These are phyloP conservation scores for Dentipellis fragilis DNA, from an alignment of 768 basidiomycete species.

Conservation along the genomic window DNA sequence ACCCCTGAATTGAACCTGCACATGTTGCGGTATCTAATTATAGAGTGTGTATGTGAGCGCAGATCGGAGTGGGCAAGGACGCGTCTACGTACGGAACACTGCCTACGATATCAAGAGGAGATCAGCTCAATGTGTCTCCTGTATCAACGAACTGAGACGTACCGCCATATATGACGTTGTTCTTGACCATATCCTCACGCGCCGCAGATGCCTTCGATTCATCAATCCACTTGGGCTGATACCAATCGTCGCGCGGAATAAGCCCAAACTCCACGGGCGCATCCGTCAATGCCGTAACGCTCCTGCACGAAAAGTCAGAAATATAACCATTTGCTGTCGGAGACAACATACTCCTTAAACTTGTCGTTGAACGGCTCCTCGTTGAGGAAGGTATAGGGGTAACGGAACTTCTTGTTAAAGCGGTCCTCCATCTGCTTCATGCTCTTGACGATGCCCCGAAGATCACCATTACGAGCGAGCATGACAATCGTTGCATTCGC, in stretches of 20 bases:
- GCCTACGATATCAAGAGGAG: slow-evolving; percentile 27
- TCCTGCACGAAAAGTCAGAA: slow-evolving; percentile 31
- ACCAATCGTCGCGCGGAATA: slow-evolving; percentile 75
- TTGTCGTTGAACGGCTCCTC: slow-evolving; percentile 67
- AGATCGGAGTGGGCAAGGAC: no score
- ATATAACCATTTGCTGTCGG: slow-evolving; percentile 19
- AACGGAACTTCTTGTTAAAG: slow-evolving; percentile 53
- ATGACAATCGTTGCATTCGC: slow-evolving; percentile 52
- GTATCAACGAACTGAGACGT: slow-evolving; percentile 3
- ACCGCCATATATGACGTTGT: slow-evolving; percentile 50
- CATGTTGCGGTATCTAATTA: slow-evolving; percentile 78
- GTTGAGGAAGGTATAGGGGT: slow-evolving; percentile 82
- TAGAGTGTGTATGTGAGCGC: neutral
- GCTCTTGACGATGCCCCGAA: slow-evolving; percentile 33
- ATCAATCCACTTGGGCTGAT: slow-evolving; percentile 66
- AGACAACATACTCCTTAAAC: slow-evolving; percentile 48
- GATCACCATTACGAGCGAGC: slow-evolving; percentile 36
- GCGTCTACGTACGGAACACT: slow-evolving; percentile 53
- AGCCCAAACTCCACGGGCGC: slow-evolving; percentile 60
- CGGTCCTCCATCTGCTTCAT: slow-evolving; percentile 51
- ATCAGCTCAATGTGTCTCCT: neutral
- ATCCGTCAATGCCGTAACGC: slow-evolving; percentile 48
- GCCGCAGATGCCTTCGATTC: slow-evolving; percentile 40
- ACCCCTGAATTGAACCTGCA: slow-evolving; percentile 92
- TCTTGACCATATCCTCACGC: slow-evolving; percentile 42